phyloP scores from a whole-genome alignment of 2,329 filamentous ascomycete genomes.

The Diaporthe australafricana region DNA sequence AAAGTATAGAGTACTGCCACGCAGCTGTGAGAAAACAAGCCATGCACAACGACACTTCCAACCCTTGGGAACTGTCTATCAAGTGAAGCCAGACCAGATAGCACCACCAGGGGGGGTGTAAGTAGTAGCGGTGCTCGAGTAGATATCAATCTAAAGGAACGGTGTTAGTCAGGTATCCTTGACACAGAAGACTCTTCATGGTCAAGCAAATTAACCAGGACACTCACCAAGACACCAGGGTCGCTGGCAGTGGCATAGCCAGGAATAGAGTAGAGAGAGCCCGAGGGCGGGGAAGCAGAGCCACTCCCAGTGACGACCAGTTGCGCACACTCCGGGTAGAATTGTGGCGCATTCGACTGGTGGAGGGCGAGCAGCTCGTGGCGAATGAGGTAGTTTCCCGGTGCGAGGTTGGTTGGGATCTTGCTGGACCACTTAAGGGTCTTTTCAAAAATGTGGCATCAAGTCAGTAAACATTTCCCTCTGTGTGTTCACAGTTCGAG shows the following conservation, averaged over 20 bases:
- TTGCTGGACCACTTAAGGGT: slow-evolving; percentile 61
- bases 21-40: neutral
- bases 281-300: slow-evolving; percentile 52
- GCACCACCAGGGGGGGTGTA: slow-evolving; percentile 61
- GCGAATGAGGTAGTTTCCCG: slow-evolving; percentile 67
- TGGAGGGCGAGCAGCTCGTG: slow-evolving; percentile 69
- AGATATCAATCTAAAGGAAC: slow-evolving; percentile 56
- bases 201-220: neutral
- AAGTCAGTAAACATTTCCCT: neutral
- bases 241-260: slow-evolving; percentile 57
- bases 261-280: slow-evolving; percentile 58
- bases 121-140: slow-evolving; percentile 54
- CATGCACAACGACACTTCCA: no score
- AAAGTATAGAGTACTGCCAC: neutral
- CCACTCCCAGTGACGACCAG: slow-evolving; percentile 62
- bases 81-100: slow-evolving; percentile 58
- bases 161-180: neutral
- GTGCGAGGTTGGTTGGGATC: slow-evolving; percentile 59
- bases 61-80: neutral
- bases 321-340: slow-evolving; percentile 69
- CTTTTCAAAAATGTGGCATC: neutral
- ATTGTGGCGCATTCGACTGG: slow-evolving; percentile 62
- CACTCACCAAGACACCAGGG: slow-evolving; percentile 58
- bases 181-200: fast-evolving
- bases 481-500: no score